Evolutionary conservation across 768 basidiomycete species (phyloP), one percentile per base, ranked within the genome.

Genomic region (Sarcodon aspratus): DNA sequence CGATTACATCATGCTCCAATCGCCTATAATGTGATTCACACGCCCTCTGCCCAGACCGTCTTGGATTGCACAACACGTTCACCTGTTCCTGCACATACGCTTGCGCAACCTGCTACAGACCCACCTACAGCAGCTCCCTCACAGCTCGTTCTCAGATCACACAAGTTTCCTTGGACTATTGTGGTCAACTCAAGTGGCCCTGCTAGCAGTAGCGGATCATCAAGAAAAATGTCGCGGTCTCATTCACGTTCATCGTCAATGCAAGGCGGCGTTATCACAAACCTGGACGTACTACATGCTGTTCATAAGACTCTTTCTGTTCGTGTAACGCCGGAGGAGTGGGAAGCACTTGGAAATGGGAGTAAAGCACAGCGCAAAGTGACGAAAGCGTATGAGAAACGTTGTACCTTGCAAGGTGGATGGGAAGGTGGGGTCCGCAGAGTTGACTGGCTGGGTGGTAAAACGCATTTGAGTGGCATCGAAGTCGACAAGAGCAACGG

Each of bases 351-450:
- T 5, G 79, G 78, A 0, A 65, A 72, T 45, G 72, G 74, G 10
- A 76, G 74, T 54, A 69, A 72, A 3, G 68, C 69, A 21, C 82
- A 84, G 59, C 71, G 78, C 45, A 75, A 74, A 52, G 72, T 79
- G 13, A 70, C 79, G 13, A 68, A 68, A 27, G 79, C 80, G 33
- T 85, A 83, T 55, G 76, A 83, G 59, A 70, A 71, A 52, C 67
- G 83, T 33, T 85, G 82, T 51, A 64, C 67, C 48, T 70, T 68
- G 54, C 70, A 75, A 60, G 80, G 79, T 27, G 80, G 78, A 10
- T 82, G 80, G 80, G 79, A 81, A 27, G 70, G 71, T 15, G 82
- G 82, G n/a, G 78, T 85, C 31, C 71, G 79, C 43, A 66, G 82
- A 45, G 61, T 84, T 11, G 82, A 85, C 63, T 83, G 77, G 72